Base-by-base conservation (phyloP, 805 yeast species). In the Sungouiella thailandica region DNA sequence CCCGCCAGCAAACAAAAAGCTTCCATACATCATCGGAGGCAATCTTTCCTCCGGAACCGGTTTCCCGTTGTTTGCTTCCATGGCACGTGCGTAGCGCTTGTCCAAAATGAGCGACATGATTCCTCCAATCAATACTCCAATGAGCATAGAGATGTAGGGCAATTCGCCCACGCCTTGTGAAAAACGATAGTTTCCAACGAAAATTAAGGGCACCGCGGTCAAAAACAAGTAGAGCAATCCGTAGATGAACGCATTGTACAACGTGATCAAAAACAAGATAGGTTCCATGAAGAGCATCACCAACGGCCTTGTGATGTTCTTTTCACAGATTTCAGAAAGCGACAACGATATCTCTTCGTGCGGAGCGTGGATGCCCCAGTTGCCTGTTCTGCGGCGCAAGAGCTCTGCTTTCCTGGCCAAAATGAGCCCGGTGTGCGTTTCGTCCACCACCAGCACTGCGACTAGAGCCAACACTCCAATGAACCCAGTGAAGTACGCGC, bases 291-390 rank as follows among this genome's bases (percentile, higher is more conserved):
- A 50, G 28, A 84, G 62, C 86, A 86, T 78, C 8, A 50, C 53
- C 25, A 86, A 35, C 1, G 95, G 95, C 55, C 93, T 72, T 5
- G 79, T 52, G 23, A 84, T 53, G 42, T 80, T 80, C 48, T 78
- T 78, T 30, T 47, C 74, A 22, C 70, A 70, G 41, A 86, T 73
- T 31, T 80, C 87, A 39, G 60, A 67, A 29, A 47, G 32, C 14
- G 49, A 43, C 23, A 47, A 37, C 14, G 43, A 34, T 5, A 45
- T 37, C 36, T 47, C 49, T 49, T 83, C 93, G 49, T 80, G 87
- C 7, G 85, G 78, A 18, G 94, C 87, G 47, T 77, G 82, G 32
- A 84, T 76, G 27, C 83, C 83, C 93, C 93, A 83, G 61, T 80
- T 85, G 13, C 85, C 83, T 9, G 90, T 84, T 43, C 76, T 62